Conservation (phyloP, 441 rosid species). For the Raphanus hybrid region DNA sequence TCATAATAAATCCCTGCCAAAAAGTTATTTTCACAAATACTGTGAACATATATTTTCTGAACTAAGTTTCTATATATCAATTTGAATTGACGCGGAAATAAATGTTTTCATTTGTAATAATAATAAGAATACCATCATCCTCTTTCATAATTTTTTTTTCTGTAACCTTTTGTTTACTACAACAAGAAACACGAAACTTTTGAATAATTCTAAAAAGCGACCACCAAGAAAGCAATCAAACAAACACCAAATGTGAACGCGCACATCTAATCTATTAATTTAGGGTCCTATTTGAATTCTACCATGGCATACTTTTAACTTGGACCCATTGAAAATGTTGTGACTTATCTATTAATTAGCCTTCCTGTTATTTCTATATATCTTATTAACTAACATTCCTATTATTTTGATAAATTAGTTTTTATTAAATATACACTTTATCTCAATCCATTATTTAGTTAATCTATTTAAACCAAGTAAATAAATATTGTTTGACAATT, state of each 20-base stretch:
- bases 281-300: too few relatives aligned
- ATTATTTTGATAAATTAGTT: too few relatives aligned
- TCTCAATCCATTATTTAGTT: too few relatives aligned
- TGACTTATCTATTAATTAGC: too few relatives aligned
- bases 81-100: neutral
- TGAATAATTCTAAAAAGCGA: constrained; percentile 10
- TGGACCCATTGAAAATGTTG: too few relatives aligned
- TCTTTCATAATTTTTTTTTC: neutral
- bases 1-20: neutral
- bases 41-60: neutral
- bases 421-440: too few relatives aligned
- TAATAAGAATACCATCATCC: neutral
- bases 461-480: too few relatives aligned
- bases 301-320: too few relatives aligned
- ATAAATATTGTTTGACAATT: too few relatives aligned
- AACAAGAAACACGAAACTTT: constrained; percentile 17
- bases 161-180: constrained; percentile 22
- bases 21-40: neutral
- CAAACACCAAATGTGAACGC: constrained; percentile 23
- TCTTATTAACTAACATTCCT: too few relatives aligned
- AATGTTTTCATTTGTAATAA: neutral
- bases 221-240: constrained; percentile 9
- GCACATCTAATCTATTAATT: too few relatives aligned
- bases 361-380: too few relatives aligned
- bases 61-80: neutral